A percentile compares a stretch with the other conserved stretches of the same genome.
Conservation (phyloP, 1,284 basidiomycete species). For the Sanghuangporus weigelae region DNA sequence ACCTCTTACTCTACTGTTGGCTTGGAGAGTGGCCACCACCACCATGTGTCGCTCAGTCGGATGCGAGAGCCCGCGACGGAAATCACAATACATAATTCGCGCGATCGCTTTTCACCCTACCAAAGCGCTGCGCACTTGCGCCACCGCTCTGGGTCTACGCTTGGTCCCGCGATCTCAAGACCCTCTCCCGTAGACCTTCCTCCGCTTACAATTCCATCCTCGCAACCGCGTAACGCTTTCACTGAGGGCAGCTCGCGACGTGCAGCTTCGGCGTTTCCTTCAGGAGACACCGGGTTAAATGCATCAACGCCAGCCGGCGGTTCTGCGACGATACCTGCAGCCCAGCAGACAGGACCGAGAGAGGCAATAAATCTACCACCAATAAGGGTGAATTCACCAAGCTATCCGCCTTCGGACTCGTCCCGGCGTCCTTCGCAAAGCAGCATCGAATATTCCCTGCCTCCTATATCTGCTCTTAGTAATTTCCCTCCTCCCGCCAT, state of each 20-base stretch:
- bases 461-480: slow-evolving; percentile 16
- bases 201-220: slow-evolving; percentile 14
- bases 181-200: slow-evolving; percentile 14
- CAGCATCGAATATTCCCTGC: slow-evolving; percentile 12
- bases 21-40: background rate
- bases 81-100: background rate
- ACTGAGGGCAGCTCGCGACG: background rate
- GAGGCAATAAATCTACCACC: slow-evolving; percentile 12
- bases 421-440: slow-evolving; percentile 11
- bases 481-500: background rate
- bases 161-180: background rate
- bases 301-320: background rate
- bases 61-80: slow-evolving; percentile 4
- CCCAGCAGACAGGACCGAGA: slow-evolving; percentile 5
- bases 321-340: slow-evolving; percentile 1
- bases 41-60: background rate
- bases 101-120: slow-evolving; percentile 14
- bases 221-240: slow-evolving; percentile 2
- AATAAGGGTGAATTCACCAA: background rate
- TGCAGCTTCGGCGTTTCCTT: background rate
- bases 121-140: background rate
- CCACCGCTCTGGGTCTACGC: background rate
- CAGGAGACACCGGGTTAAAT: background rate
- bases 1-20: background rate
- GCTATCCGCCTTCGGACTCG: background rate